Conservation (phyloP, 805 yeast species). For the Starmerella bacillaris region DNA sequence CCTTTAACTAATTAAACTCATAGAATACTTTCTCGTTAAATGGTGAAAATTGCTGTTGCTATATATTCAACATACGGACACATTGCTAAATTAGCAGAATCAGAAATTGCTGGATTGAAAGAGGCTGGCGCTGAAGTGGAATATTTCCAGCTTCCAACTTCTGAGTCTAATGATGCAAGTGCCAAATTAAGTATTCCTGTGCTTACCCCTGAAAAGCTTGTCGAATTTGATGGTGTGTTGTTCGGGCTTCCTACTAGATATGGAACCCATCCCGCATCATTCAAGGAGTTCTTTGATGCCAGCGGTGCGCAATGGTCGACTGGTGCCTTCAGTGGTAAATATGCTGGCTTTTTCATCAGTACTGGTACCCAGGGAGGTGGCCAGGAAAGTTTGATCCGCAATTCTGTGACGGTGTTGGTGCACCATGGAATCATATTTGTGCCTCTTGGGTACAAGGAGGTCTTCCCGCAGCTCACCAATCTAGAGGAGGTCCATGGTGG, state of each 20-base stretch:
- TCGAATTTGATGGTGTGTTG: constrained; percentile 57
- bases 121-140: constrained; percentile 52
- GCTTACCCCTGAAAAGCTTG: constrained; percentile 41
- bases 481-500: constrained; percentile 58
- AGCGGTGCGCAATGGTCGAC: constrained; percentile 67
- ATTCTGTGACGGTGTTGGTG: constrained; percentile 42
- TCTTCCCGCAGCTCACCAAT: constrained; percentile 35
- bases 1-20: neutral
- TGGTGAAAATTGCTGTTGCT: constrained; percentile 30
- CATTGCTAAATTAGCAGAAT: constrained; percentile 46
- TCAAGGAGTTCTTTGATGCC: constrained; percentile 56
- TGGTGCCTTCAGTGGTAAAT: constrained; percentile 58
- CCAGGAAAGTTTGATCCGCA: constrained; percentile 53
- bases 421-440: constrained; percentile 71
- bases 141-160: constrained; percentile 44
- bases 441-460: constrained; percentile 60
- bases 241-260: constrained; percentile 79
- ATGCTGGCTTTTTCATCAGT: constrained; percentile 53
- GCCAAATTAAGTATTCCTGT: constrained; percentile 29
- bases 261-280: constrained; percentile 67
- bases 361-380: constrained; percentile 72
- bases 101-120: constrained; percentile 49
- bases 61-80: constrained; percentile 70
- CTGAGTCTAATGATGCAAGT: constrained; percentile 39
- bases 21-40: constrained; percentile 4